Percentiles rank a stretch among this genome's conserved stretches.
Evolutionary conservation across 768 basidiomycete genomes (phyloP).

Genomic region (Candolleomyces aberdarensis): DNA sequence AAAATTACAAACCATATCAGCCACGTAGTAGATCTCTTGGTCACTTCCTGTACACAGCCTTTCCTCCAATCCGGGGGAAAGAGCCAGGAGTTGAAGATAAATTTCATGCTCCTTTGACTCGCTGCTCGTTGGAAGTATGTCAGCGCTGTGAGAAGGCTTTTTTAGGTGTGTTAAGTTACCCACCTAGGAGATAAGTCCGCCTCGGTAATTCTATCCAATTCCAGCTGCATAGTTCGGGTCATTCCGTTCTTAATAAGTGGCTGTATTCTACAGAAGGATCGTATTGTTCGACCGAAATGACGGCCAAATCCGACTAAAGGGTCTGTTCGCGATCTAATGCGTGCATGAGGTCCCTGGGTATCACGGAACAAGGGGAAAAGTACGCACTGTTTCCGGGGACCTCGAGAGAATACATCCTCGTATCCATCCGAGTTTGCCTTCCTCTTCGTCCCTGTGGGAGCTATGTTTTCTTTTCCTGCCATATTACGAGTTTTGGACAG

Average conservation of each 20-base stretch:
- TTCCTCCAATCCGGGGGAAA: conserved; percentile 14
- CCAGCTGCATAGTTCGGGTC: conserved; percentile 2
- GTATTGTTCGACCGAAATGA: conserved; percentile 18
- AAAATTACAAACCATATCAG: conserved; percentile 13
- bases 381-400: no score
- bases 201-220: conserved; percentile 3
- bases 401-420: no score
- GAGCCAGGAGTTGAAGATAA: conserved; percentile 12
- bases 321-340: conserved; percentile 8
- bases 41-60: conserved; percentile 10
- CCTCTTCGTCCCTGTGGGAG: no score
- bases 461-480: no score
- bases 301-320: conserved; percentile 17
- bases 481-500: no score
- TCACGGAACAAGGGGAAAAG: no score
- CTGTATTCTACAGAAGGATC: conserved; percentile 19
- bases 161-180: no score
- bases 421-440: no score
- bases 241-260: conserved; percentile 16
- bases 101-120: conserved; percentile 13
- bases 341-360: neutral
- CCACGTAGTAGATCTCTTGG: conserved; percentile 11
- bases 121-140: neutral
- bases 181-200: conserved; percentile 7
- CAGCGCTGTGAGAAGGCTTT: no score